These are phyloP conservation scores for Mesotaenium endlicherianum DNA, from an alignment of 139 green algal species.

Conservation along the genomic window DNA sequence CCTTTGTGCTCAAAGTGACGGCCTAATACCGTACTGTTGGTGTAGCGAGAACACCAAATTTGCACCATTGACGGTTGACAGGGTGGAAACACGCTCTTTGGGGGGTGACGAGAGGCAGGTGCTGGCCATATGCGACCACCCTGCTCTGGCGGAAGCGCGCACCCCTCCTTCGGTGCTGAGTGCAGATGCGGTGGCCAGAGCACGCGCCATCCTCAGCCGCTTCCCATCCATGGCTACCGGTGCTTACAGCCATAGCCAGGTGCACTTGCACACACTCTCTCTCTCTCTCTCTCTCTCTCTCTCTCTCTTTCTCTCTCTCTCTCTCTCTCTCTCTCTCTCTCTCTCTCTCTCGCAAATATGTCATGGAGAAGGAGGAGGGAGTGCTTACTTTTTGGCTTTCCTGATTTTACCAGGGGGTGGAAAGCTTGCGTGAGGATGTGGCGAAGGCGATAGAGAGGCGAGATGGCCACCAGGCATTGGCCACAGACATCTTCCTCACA, in stretches of 20 bases:
- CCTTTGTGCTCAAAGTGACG: not conserved
- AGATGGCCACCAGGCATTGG: constrained; percentile 65
- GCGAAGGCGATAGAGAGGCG: constrained; percentile 71
- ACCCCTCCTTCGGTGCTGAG: not conserved
- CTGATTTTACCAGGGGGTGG: constrained; percentile 3
- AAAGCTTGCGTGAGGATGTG: constrained; percentile 50
- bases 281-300: constrained; percentile 11
- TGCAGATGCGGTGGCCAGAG: constrained; percentile 27
- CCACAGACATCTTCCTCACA: constrained; percentile 83
- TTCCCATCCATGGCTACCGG: constrained; percentile 22
- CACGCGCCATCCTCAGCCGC: constrained; percentile 19
- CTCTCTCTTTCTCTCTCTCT: not conserved
- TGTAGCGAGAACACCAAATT: not conserved
- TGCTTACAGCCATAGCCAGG: constrained; percentile 52
- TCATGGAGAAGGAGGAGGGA: not conserved
- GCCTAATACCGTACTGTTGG: not conserved
- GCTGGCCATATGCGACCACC: constrained; percentile 47
- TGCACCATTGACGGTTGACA: too few species aligned
- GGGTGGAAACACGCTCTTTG: not conserved
- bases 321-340: not conserved
- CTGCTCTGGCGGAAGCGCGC: constrained; percentile 15
- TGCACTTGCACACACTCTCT: constrained; percentile 7
- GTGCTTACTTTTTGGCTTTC: not conserved
- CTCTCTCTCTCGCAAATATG: too few species aligned
- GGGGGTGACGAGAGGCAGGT: constrained; percentile 18